These are phyloP conservation scores for Saksenaea oblongispora DNA, from an alignment of 371 early-diverging fungal species.

Conservation along the genomic window DNA sequence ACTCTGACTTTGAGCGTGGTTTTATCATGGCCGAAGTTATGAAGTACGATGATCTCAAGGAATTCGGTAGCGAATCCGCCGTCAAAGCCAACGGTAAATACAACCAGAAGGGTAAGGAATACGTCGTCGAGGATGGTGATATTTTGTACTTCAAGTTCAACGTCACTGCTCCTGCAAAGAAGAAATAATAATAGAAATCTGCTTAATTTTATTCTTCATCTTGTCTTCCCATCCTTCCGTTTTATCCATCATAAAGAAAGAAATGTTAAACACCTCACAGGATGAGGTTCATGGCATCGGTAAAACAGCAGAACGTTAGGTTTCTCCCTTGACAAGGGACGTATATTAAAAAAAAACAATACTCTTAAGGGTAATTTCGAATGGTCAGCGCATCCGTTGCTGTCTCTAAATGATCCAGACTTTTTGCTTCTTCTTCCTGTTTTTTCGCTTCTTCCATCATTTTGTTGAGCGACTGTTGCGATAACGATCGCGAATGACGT, in stretches of 20 bases:
- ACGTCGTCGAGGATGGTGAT: slow-evolving; percentile 93
- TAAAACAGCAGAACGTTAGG: neutral
- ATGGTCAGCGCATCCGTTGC: neutral
- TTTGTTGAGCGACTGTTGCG: slow-evolving; percentile 43
- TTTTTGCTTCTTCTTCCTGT: slow-evolving; percentile 5
- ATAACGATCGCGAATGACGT: slow-evolving; percentile 51
- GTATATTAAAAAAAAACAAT: neutral
- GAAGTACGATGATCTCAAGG: slow-evolving; percentile 85
- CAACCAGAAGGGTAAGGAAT: slow-evolving; percentile 90
- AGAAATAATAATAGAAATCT: slow-evolving; percentile 19
- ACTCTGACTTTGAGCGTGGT: slow-evolving; percentile 94
- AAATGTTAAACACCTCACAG: neutral
- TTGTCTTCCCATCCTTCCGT: neutral
- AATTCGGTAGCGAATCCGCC: slow-evolving; percentile 78
- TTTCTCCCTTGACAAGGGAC: neutral
- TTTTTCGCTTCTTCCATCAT: slow-evolving; percentile 33
- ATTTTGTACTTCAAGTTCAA: slow-evolving; percentile 78
- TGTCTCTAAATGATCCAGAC: neutral
- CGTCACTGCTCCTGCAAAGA: slow-evolving; percentile 34
- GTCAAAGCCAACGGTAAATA: slow-evolving; percentile 97
- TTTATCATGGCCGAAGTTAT: slow-evolving; percentile 99
- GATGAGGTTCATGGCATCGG: neutral
- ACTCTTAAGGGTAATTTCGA: neutral
- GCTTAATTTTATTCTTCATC: neutral
- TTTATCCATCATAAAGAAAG: neutral